These are phyloP conservation scores for Alternaria sp. DNA, from an alignment of 2,329 filamentous ascomycete genomes.

Conservation along the genomic window DNA sequence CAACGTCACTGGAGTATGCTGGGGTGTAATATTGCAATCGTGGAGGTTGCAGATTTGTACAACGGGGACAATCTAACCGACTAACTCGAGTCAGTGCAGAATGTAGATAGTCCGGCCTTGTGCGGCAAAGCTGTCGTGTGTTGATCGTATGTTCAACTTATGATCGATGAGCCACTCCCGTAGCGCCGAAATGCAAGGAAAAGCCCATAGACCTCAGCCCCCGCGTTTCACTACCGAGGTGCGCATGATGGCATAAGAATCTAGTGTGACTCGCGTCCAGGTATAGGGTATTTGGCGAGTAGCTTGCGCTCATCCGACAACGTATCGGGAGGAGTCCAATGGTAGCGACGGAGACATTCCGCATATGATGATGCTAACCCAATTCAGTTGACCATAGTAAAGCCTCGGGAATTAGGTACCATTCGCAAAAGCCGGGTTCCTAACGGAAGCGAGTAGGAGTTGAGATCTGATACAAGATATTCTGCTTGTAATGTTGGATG, in stretches of 20 bases:
- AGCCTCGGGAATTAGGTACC: background rate
- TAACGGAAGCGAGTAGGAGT: background rate
- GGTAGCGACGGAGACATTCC: constrained; percentile 27
- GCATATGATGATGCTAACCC: constrained; percentile 19
- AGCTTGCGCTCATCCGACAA: constrained; percentile 41
- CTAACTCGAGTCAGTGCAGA: constrained; percentile 2
- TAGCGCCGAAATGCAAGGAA: background rate
- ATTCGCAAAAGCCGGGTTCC: background rate
- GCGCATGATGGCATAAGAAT: constrained; percentile 16
- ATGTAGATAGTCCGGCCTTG: constrained; percentile 6
- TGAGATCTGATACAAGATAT: background rate
- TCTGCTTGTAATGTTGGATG: background rate
- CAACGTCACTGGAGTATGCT: background rate
- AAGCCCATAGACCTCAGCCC: constrained; percentile 3
- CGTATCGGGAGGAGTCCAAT: constrained; percentile 21
- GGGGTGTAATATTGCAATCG: background rate
- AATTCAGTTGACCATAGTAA: constrained; percentile 17
- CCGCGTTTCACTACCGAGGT: constrained; percentile 17
- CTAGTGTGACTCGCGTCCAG: constrained; percentile 28
- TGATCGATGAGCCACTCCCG: background rate
- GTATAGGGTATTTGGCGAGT: constrained; percentile 9
- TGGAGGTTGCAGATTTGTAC: background rate
- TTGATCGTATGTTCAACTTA: background rate
- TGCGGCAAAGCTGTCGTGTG: constrained; percentile 10
- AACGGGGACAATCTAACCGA: background rate